Base-by-base conservation (phyloP, 495 filamentous ascomycete genomes). In the Daldinia concentrica region DNA sequence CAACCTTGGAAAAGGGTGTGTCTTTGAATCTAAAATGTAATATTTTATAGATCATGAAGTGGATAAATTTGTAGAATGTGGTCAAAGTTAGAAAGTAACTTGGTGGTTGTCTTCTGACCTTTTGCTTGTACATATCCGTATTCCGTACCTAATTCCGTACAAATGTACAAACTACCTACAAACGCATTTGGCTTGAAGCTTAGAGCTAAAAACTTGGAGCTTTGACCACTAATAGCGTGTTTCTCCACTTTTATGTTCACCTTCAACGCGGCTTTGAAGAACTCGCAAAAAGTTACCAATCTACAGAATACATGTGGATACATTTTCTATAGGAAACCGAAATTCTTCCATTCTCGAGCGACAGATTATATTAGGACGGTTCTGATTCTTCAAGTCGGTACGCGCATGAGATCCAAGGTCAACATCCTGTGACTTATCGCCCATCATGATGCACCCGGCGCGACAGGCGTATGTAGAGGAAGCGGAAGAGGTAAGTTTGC, bases 381-480 rank as follows among this genome's bases (percentile, higher is more conserved):
- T 14, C 34, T 12, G 3, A 36, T 3, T 36, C 14, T 6, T 36
- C 34, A 11, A 36, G 34, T 12, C 14, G 11, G 32, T 14, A 36
- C 32, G 11, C 34, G 34, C 34, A 36, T 36, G 2, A 36, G 34
- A 36, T 36, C 34, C 11, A 36, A 14, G 34, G 11, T 12, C 34
- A 14, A 36, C 34, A 36, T 36, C 12, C 12, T 36, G 34, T 36
- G 34, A 29, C 6, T 26, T 17, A 26, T 74, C 66, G 76, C 73
- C 75, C 71, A 82, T 54, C 29, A 85, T 82, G 88, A 94, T 98
- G 84, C 95, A 98, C 83, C 95, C 95, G 41, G 87, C 95, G 73
- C 86, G 95, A 71, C 91, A 94, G 79, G 94, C 95, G n/a, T 97
- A 97, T 81, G 93, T 98, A 68, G 95, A 98, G 84, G 95, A 97